phyloP scores from a whole-genome alignment of 1,284 basidiomycete species.

The Leccinum olivaceoglutinosum region DNA sequence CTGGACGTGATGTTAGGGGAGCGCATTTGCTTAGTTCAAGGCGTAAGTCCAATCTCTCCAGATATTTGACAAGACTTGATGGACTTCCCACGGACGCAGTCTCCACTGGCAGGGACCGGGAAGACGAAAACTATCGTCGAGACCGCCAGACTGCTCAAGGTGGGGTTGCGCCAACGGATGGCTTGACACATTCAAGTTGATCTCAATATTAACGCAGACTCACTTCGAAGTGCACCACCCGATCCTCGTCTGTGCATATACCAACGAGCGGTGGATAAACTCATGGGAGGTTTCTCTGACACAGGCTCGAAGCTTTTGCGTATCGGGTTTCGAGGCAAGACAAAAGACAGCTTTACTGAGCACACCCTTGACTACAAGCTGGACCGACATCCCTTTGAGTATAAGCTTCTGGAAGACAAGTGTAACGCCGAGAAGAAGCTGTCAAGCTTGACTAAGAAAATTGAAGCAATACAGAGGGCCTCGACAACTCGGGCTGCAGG shows the following conservation, averaged over 20 bases:
- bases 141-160: constrained; percentile 78
- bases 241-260: constrained; percentile 86
- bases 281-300: constrained; percentile 70
- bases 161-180: constrained; percentile 20
- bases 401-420: constrained; percentile 15
- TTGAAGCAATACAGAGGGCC: constrained; percentile 20
- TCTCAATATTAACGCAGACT: constrained; percentile 31
- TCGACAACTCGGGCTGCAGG: constrained; percentile 18
- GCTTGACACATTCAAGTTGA: not conserved
- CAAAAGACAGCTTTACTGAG: constrained; percentile 50
- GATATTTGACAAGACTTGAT: constrained; percentile 2
- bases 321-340: constrained; percentile 60
- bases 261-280: constrained; percentile 92
- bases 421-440: constrained; percentile 19
- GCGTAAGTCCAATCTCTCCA: constrained; percentile 45
- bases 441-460: constrained; percentile 23
- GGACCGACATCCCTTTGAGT: constrained; percentile 56
- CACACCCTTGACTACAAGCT: constrained; percentile 67
- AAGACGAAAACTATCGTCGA: constrained; percentile 93
- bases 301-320: constrained; percentile 72
- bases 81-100: constrained; percentile 39
- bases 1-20: constrained; percentile 85
- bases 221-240: constrained; percentile 84
- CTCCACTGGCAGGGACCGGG: constrained; percentile 76
- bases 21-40: constrained; percentile 79